Evolutionary conservation across 2,329 filamentous ascomycete genomes (phyloP).

Genomic region (Nemania sp.): DNA sequence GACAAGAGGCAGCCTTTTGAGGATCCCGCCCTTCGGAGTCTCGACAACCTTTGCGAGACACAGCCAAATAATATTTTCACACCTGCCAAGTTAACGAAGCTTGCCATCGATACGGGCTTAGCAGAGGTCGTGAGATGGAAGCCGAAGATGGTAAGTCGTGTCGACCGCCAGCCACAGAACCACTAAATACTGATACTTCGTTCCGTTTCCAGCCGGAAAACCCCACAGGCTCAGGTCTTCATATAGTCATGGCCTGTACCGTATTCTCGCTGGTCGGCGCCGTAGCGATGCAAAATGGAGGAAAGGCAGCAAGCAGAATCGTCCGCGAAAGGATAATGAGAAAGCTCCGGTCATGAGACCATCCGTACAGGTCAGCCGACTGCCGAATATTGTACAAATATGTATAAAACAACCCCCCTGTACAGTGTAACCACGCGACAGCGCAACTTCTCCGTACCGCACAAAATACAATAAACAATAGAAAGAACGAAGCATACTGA

Average conservation of each 20-base stretch:
- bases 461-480: constrained; percentile 6
- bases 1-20: constrained; percentile 66
- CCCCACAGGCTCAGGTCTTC: constrained; percentile 71
- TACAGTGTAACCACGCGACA: constrained; percentile 31
- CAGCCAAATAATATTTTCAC: constrained; percentile 65
- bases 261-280: constrained; percentile 88
- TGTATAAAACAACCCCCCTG: constrained; percentile 36
- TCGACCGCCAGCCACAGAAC: too few relatives aligned
- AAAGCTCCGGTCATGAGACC: constrained; percentile 34
- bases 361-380: background rate
- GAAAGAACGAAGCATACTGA: constrained; percentile 11
- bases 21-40: constrained; percentile 70
- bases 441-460: constrained; percentile 16
- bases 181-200: constrained; percentile 29
- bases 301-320: constrained; percentile 72
- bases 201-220: constrained; percentile 57
- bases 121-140: constrained; percentile 83
- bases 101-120: constrained; percentile 74
- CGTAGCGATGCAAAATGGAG: constrained; percentile 84
- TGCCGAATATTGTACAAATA: constrained; percentile 24
- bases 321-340: constrained; percentile 76
- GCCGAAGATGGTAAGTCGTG: constrained; percentile 76
- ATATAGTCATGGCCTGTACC: constrained; percentile 74
- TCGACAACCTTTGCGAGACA: constrained; percentile 69
- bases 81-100: constrained; percentile 64